These are phyloP conservation scores for Pinguiococcus pyrenoidosus DNA, from an alignment of 108 stramenopile species.

Conservation along the genomic window DNA sequence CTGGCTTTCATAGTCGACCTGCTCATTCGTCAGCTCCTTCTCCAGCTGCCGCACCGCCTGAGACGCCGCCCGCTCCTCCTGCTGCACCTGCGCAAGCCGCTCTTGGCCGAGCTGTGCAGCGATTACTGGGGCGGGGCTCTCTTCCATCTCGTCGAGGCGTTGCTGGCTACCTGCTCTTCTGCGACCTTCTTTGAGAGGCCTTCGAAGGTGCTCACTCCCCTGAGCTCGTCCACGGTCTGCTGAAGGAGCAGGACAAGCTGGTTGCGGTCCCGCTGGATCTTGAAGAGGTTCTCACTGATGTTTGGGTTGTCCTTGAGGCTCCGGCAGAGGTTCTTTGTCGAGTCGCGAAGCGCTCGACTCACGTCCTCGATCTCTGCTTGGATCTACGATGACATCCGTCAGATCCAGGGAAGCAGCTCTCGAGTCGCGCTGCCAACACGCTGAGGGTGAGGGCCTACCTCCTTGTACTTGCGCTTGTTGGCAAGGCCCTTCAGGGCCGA, in stretches of 20 bases:
- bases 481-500: slow-evolving; percentile 40
- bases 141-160: too few species aligned
- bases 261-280: slow-evolving; percentile 44
- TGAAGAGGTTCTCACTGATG: slow-evolving; percentile 43
- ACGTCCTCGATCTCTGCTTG: slow-evolving; percentile 48
- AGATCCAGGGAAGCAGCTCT: too few species aligned
- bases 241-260: slow-evolving; percentile 39
- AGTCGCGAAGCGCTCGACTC: slow-evolving; percentile 39
- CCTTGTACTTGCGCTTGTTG: slow-evolving; percentile 46
- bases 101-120: slow-evolving; percentile 21
- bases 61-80: slow-evolving; percentile 22
- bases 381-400: too few species aligned
- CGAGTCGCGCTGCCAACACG: too few species aligned
- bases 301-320: slow-evolving; percentile 52
- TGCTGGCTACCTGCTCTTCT: slow-evolving; percentile 30
- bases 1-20: slow-evolving; percentile 24
- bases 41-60: slow-evolving; percentile 36
- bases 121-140: too few species aligned
- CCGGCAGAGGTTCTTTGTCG: slow-evolving; percentile 42
- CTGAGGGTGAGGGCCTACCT: slow-evolving; percentile 10
- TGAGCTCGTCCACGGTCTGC: slow-evolving; percentile 25
- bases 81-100: slow-evolving; percentile 25
- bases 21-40: slow-evolving; percentile 21
- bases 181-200: slow-evolving; percentile 30
- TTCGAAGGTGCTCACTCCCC: slow-evolving; percentile 23